Percentiles rank a stretch among this genome's conserved stretches.
phyloP scores from a whole-genome alignment of 176 grass and related monocot species.

The Oryza meridionalis region DNA sequence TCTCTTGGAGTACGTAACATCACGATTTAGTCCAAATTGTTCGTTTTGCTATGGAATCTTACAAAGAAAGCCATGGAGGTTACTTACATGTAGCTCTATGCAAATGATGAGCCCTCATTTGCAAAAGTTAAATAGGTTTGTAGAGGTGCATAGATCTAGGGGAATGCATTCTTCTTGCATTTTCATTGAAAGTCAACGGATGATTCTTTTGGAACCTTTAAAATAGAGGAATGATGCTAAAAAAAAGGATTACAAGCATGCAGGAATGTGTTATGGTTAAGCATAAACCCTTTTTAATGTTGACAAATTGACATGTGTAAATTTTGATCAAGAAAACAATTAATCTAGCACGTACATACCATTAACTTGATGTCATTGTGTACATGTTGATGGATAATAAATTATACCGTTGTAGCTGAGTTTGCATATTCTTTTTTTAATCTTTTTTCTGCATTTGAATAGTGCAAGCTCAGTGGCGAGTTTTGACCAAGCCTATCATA shows the following conservation, averaged over 20 bases:
- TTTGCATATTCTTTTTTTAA: not conserved
- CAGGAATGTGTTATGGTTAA: not conserved
- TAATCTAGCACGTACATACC: not conserved
- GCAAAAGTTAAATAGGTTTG: slow-evolving; percentile 18
- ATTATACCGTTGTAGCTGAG: slow-evolving; percentile 14
- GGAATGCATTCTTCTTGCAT: not conserved
- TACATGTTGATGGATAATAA: slow-evolving; percentile 7
- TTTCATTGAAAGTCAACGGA: not conserved
- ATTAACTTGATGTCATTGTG: slow-evolving; percentile 5
- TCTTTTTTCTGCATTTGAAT: slow-evolving; percentile 3
- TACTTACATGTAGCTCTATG: slow-evolving; percentile 41
- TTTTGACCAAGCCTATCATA: slow-evolving; percentile 45
- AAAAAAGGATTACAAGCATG: not conserved
- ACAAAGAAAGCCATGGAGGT: slow-evolving; percentile 1
- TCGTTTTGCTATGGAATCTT: slow-evolving; percentile 1
- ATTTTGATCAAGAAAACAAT: slow-evolving; percentile 37
- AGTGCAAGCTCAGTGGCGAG: slow-evolving; percentile 42
- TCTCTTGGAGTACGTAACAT: slow-evolving; percentile 44
- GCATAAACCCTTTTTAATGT: not conserved
- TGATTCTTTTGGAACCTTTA: not conserved
- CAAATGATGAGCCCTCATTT: slow-evolving; percentile 30
- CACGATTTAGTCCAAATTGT: slow-evolving; percentile 1
- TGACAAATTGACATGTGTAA: slow-evolving; percentile 12
- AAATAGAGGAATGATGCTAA: not conserved
- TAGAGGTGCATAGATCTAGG: not conserved